Evolutionary conservation across 106 monocot species (phyloP).

Genomic region (Dendrobium officinale): DNA sequence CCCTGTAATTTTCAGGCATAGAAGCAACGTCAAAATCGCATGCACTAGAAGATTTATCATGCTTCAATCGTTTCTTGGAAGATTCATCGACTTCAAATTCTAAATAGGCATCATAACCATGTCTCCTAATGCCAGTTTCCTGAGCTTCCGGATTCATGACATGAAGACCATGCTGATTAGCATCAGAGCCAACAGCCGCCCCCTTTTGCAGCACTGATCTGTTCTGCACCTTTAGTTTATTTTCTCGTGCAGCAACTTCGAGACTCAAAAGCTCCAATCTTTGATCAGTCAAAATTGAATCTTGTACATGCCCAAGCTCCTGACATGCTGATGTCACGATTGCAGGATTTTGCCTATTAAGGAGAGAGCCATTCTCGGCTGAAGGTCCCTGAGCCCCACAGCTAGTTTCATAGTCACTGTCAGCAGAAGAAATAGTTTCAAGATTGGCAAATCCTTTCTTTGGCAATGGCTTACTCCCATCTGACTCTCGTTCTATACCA

Average conservation of each 20-base stretch:
- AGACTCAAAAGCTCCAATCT: slow-evolving; percentile 39
- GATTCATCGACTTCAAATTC: slow-evolving; percentile 7
- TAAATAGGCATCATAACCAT: slow-evolving; percentile 8
- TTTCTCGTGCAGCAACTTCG: slow-evolving; percentile 52
- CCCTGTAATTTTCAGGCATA: slow-evolving; percentile 7
- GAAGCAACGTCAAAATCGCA: slow-evolving; percentile 1
- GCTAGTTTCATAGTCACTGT: slow-evolving; percentile 4
- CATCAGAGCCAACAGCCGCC: slow-evolving; percentile 1
- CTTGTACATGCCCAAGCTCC: slow-evolving; percentile 13
- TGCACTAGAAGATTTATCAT: slow-evolving; percentile 13
- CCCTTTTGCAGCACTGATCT: slow-evolving; percentile 16
- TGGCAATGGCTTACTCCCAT: slow-evolving; percentile 5
- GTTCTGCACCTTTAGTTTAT: slow-evolving; percentile 30
- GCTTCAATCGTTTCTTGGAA: slow-evolving; percentile 26
- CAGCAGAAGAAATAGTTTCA: slow-evolving; percentile 7
- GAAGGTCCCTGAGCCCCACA: slow-evolving; percentile 5
- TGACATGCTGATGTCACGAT: slow-evolving; percentile 10
- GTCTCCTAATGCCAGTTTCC: slow-evolving; percentile 3
- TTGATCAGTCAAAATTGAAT: slow-evolving; percentile 16
- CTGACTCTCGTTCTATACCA: background rate
- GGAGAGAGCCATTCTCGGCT: slow-evolving; percentile 15
- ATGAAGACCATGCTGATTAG: slow-evolving; percentile 1
- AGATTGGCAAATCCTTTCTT: slow-evolving; percentile 17
- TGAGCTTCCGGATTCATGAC: slow-evolving; percentile 11
- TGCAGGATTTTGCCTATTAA: slow-evolving; percentile 11